phyloP scores from a whole-genome alignment of 768 basidiomycete species.

The Tephrocybe sp. region DNA sequence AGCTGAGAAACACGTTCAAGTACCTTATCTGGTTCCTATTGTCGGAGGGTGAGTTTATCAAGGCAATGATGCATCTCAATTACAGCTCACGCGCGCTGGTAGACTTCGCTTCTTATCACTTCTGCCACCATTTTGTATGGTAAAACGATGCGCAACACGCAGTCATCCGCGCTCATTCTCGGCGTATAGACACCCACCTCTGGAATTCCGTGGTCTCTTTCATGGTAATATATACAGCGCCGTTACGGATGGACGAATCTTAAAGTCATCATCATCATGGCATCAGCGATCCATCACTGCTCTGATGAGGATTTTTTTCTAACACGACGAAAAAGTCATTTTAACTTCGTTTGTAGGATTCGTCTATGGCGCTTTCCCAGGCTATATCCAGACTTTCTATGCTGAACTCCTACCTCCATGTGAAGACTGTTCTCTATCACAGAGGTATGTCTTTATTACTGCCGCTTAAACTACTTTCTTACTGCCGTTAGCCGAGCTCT shows the following conservation, averaged over 20 bases:
- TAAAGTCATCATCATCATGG: slow-evolving; percentile 47
- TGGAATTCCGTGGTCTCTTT: slow-evolving; percentile 83
- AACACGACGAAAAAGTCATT: neutral
- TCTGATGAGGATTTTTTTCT: slow-evolving; percentile 53
- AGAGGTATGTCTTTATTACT: too few relatives aligned
- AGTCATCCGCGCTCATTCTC: slow-evolving; percentile 70
- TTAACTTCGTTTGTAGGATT: slow-evolving; percentile 35
- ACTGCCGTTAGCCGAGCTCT: slow-evolving; percentile 77
- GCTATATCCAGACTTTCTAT: slow-evolving; percentile 84
- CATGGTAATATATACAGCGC: slow-evolving; percentile 74
- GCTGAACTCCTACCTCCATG: too few relatives aligned
- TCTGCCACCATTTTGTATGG: slow-evolving; percentile 91
- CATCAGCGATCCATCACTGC: slow-evolving; percentile 52
- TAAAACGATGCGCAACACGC: slow-evolving; percentile 86
- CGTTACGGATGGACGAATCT: slow-evolving; percentile 24
- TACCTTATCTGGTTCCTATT: slow-evolving; percentile 94
- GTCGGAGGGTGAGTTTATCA: slow-evolving; percentile 65
- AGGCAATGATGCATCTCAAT: neutral
- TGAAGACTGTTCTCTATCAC: too few relatives aligned
- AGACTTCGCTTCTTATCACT: slow-evolving; percentile 92
- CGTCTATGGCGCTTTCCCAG: slow-evolving; percentile 89
- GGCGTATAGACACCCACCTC: slow-evolving; percentile 74
- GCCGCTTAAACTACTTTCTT: too few relatives aligned
- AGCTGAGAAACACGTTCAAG: slow-evolving; percentile 79
- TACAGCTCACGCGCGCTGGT: too few relatives aligned